Conservation (phyloP, 495 filamentous ascomycete genomes). For the Pyrenula massariospora region DNA sequence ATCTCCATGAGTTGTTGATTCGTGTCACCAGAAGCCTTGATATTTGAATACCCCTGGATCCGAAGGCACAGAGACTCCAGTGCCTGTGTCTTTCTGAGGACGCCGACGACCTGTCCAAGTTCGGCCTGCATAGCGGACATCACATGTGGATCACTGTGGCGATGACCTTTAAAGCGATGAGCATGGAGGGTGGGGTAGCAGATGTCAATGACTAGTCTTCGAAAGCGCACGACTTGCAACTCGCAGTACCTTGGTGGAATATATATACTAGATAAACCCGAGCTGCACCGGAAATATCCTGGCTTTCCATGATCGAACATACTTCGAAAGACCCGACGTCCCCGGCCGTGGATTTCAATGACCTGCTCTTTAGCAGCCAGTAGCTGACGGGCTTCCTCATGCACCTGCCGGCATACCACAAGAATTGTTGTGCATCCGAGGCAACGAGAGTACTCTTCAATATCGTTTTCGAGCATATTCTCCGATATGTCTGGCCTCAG, state of each 20-base stretch:
- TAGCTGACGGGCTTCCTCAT: neutral
- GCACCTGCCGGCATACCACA: neutral
- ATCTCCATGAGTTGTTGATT: too few relatives aligned
- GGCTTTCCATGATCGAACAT: neutral
- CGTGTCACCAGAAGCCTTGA: too few relatives aligned
- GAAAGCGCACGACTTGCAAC: neutral
- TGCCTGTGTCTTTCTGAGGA: neutral
- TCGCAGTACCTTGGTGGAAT: neutral
- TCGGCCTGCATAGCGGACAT: neutral
- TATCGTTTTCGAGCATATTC: slow-evolving; percentile 4
- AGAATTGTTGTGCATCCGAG: slow-evolving; percentile 11
- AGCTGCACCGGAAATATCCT: neutral
- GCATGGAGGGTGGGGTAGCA: neutral
- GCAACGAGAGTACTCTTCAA: slow-evolving; percentile 28
- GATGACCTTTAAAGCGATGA: neutral
- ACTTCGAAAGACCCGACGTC: neutral
- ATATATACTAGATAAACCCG: neutral
- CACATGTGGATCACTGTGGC: neutral
- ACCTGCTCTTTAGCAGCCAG: neutral
- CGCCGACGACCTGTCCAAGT: neutral
- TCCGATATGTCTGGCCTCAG: neutral
- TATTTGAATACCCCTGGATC: too few relatives aligned
- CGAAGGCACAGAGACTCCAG: neutral
- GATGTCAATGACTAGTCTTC: neutral
- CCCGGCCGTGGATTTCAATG: neutral